phyloP scores from a whole-genome alignment of 306 rosid species.

The Pterocarpus santalinus region DNA sequence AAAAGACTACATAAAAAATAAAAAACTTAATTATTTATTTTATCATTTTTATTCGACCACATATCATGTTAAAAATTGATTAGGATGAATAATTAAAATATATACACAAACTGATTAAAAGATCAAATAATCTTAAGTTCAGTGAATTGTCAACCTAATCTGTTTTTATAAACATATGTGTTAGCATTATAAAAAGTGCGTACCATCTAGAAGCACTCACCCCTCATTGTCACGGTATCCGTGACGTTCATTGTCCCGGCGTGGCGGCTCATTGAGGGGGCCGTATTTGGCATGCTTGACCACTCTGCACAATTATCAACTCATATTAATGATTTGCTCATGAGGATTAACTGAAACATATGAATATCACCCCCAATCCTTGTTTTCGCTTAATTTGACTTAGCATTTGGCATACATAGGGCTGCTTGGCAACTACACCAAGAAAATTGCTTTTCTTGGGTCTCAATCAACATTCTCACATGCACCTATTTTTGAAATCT shows the following conservation, averaged over 20 bases:
- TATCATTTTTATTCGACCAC: too few species aligned
- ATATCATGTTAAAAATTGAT: too few species aligned
- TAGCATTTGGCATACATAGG: conserved; percentile 1
- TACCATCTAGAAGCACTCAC: not conserved
- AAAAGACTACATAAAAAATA: too few species aligned
- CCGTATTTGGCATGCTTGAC: conserved; percentile 40
- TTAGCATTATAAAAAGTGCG: too few species aligned
- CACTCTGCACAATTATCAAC: not conserved
- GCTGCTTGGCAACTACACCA: conserved; percentile 35
- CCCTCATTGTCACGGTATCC: not conserved
- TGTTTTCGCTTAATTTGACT: not conserved
- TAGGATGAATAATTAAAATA: too few species aligned
- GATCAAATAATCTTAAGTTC: not conserved
- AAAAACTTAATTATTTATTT: too few species aligned
- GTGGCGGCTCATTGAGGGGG: conserved; percentile 17
- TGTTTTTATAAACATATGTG: not conserved
- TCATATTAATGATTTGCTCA: not conserved
- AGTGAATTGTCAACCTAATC: not conserved
- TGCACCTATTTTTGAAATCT: not conserved
- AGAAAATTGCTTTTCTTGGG: not conserved
- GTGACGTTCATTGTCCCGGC: not conserved
- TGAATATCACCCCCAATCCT: not conserved
- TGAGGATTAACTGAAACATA: not conserved
- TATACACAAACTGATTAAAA: too few species aligned
- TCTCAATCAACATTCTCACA: conserved; percentile 22